These are phyloP conservation scores for Hyaloscypha finlandica DNA, from an alignment of 495 filamentous ascomycete species.

Conservation along the genomic window DNA sequence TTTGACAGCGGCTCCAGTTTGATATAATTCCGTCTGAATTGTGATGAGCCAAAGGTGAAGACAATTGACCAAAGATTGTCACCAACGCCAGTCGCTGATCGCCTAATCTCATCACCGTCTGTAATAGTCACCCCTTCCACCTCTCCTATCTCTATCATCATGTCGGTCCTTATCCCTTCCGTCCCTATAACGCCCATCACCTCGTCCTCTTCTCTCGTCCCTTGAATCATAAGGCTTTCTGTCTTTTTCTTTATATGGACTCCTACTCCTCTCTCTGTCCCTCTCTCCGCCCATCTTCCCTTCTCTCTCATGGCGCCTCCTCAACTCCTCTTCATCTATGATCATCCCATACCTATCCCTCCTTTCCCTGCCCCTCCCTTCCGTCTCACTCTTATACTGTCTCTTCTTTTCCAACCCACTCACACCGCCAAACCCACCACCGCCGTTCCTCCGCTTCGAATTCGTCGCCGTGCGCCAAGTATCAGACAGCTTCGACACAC, in stretches of 20 bases:
- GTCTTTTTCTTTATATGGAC: conserved; percentile 26
- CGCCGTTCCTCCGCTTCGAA: conserved; percentile 67
- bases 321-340: conserved; percentile 72
- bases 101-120: conserved; percentile 2
- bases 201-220: conserved; percentile 26
- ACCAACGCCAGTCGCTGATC: background rate
- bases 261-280: conserved; percentile 28
- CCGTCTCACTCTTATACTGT: conserved; percentile 80
- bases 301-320: conserved; percentile 43
- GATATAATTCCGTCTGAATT: background rate
- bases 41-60: background rate
- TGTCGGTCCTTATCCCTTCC: conserved; percentile 18
- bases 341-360: conserved; percentile 72
- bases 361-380: conserved; percentile 40
- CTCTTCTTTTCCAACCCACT: conserved; percentile 82
- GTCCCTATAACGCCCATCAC: conserved; percentile 15
- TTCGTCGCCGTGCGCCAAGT: conserved; percentile 90
- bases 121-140: conserved; percentile 24
- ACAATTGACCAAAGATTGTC: background rate
- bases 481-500: conserved; percentile 87
- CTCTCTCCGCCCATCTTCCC: conserved; percentile 25
- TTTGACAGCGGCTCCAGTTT: background rate
- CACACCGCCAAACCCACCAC: conserved; percentile 89
- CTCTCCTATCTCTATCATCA: conserved; percentile 17
- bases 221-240: conserved; percentile 21